Evolutionary conservation across 75 land plant species (phyloP), one percentile per base, ranked within the genome.

Genomic region (Adiantum capillusveneris): DNA sequence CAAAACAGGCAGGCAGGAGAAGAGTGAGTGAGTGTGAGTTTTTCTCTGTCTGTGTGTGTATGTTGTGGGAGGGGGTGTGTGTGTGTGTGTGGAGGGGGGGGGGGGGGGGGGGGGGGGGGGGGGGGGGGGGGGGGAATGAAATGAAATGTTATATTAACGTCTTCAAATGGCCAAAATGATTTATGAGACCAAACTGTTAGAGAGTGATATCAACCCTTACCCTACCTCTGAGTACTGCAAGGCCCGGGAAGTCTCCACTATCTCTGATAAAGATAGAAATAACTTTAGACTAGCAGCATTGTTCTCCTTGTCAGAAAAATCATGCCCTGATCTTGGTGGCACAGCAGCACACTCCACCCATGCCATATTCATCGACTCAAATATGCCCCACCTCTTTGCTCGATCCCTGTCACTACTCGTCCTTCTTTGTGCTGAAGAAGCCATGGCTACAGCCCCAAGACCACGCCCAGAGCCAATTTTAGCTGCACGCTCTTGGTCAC

Each of bases 371-470:
- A 95, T 90, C 31, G 92, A 86, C 41, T 90, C 99, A 34, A 77
- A 74, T 31, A 82, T 60, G 65, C 82, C 87, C 97, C 96, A 87
- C 58, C 92, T 68, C 65, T 66, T 75, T 21, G 77, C 88, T 62
- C 99, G 77, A 16, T 87, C 97, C 26, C 62, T 57, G 60, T 95
- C 92, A 70, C 88, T 76, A 24, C 56, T 25, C 56, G 69, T 76
- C 71, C 99, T 81, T 56, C 99, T 72, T 51, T 95, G 99, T 20
- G 82, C 84, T 31, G 99, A 84, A 30, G 99, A 91, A 42, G 99
- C 99, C 99, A 95, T 95, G 37, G 99, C 99, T 17, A 95, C 92
- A 44, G 99, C 99, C 67, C 88, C 89, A 16, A 95, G 81, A 48
- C 99, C 99, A 44, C 99, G 81, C 20, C 92, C 99, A 55, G 97